Conservation (phyloP, 2,329 filamentous ascomycete genomes). For the Pseudogymnoascus sp. region DNA sequence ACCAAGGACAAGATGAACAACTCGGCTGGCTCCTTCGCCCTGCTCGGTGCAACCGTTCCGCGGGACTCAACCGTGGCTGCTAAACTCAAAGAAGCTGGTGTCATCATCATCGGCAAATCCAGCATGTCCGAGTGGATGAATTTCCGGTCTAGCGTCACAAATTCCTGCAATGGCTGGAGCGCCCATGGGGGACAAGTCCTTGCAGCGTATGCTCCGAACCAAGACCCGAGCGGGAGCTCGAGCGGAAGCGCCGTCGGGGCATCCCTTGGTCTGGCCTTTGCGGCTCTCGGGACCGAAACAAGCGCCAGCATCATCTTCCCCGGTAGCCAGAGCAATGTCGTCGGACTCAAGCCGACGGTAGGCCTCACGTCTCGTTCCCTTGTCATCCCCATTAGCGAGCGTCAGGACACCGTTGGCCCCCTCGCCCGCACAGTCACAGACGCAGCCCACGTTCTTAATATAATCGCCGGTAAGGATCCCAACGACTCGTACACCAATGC, state of each 20-base stretch:
- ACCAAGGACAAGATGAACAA: conserved; percentile 50
- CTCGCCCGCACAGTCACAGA: conserved; percentile 60
- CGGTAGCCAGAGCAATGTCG: conserved; percentile 45
- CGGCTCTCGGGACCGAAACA: conserved; percentile 55
- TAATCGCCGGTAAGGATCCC: conserved; percentile 53
- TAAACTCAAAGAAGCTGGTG: conserved; percentile 20
- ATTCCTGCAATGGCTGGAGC: conserved; percentile 55
- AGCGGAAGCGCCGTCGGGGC: conserved; percentile 54
- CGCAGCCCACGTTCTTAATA: conserved; percentile 52
- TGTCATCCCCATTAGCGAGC: conserved; percentile 56
- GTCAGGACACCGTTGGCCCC: conserved; percentile 58
- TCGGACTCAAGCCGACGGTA: conserved; percentile 59
- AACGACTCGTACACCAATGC: conserved; percentile 56
- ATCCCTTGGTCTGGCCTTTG: conserved; percentile 51
- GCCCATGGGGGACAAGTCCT: conserved; percentile 54
- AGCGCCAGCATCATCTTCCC: conserved; percentile 56
- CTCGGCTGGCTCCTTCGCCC: conserved; percentile 21
- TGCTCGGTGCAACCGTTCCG: conserved; percentile 19
- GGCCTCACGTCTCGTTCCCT: conserved; percentile 52
- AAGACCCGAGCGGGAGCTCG: conserved; percentile 55
- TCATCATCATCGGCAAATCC: conserved; percentile 28
- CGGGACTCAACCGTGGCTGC: conserved; percentile 19
- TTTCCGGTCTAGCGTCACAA: conserved; percentile 40
- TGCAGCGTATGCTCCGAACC: conserved; percentile 51
- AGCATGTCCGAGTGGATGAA: conserved; percentile 50